These are phyloP conservation scores for Thyridium curvatum DNA, from an alignment of 2,329 filamentous ascomycete genomes.

Conservation along the genomic window DNA sequence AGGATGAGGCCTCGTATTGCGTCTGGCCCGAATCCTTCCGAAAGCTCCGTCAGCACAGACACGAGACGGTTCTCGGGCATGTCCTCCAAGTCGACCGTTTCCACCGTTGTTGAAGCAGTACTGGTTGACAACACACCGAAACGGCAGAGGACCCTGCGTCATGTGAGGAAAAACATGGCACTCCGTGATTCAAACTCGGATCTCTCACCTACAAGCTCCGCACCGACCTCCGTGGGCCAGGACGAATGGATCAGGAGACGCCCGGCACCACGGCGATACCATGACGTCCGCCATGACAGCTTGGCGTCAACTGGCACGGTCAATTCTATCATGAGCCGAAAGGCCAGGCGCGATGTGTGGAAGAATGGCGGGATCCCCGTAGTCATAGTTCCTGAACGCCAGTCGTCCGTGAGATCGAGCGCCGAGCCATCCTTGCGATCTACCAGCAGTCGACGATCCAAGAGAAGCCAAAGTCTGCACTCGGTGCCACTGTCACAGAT, in stretches of 20 bases:
- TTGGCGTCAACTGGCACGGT: slow-evolving; percentile 40
- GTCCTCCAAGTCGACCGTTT: slow-evolving; percentile 47
- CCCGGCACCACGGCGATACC: slow-evolving; percentile 15
- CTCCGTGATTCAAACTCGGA: slow-evolving; percentile 42
- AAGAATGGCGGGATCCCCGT: slow-evolving; percentile 57
- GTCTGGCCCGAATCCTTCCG: slow-evolving; percentile 18
- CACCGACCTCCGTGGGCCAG: slow-evolving; percentile 29
- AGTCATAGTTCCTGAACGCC: slow-evolving; percentile 53
- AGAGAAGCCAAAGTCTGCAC: slow-evolving; percentile 43
- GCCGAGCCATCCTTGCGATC: slow-evolving; percentile 51
- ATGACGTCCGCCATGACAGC: slow-evolving; percentile 35
- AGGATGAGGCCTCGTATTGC: slow-evolving; percentile 19
- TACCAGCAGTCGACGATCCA: slow-evolving; percentile 52
- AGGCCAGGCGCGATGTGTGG: slow-evolving; percentile 51
- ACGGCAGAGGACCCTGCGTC: slow-evolving; percentile 50
- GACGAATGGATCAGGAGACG: slow-evolving; percentile 17
- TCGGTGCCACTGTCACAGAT: slow-evolving; percentile 38
- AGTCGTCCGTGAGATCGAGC: slow-evolving; percentile 44
- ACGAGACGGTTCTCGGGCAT: slow-evolving; percentile 44
- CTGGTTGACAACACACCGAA: slow-evolving; percentile 44
- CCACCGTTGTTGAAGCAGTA: slow-evolving; percentile 52
- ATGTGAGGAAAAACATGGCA: slow-evolving; percentile 49
- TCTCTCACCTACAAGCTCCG: slow-evolving; percentile 34
- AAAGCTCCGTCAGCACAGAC: slow-evolving; percentile 34
- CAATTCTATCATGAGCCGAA: slow-evolving; percentile 45